phyloP scores from a whole-genome alignment of 1,284 basidiomycete genomes.

The Coniferiporia weirii region DNA sequence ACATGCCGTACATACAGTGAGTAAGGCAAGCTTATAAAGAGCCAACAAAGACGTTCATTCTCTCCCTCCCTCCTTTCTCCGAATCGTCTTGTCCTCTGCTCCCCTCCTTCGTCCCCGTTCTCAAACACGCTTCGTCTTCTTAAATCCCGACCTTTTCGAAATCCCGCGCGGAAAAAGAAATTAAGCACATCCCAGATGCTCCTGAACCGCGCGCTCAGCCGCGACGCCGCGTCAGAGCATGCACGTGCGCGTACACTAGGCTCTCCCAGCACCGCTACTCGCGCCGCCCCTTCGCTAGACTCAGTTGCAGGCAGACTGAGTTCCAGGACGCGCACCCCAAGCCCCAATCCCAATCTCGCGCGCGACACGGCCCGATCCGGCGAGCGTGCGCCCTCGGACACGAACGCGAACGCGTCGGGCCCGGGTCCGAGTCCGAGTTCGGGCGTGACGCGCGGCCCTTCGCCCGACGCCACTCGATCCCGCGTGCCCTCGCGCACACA shows the following conservation, averaged over 20 bases:
- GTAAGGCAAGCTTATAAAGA: background rate
- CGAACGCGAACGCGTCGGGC: background rate
- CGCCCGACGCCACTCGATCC: background rate
- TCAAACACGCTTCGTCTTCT: background rate
- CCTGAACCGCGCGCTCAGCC: background rate
- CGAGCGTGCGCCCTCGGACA: background rate
- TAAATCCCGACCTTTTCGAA: background rate
- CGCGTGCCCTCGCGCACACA: slow-evolving; percentile 2
- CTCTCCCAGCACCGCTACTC: background rate
- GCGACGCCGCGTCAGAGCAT: background rate
- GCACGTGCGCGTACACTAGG: background rate
- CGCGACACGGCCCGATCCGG: background rate
- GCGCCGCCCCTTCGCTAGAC: background rate
- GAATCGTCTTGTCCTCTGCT: too few relatives aligned
- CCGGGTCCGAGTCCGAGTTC: background rate
- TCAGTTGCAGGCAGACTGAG: background rate
- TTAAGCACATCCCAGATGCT: too few relatives aligned
- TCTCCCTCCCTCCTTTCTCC: background rate
- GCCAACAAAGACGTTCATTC: background rate
- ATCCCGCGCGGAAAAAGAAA: too few relatives aligned
- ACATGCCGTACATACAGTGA: too few relatives aligned
- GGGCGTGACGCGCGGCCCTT: background rate
- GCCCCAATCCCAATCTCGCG: background rate
- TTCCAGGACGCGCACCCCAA: background rate
- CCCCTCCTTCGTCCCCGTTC: too few relatives aligned